These are phyloP conservation scores for Nemania sp. DNA, from an alignment of 2,329 filamentous ascomycete species.

Conservation along the genomic window DNA sequence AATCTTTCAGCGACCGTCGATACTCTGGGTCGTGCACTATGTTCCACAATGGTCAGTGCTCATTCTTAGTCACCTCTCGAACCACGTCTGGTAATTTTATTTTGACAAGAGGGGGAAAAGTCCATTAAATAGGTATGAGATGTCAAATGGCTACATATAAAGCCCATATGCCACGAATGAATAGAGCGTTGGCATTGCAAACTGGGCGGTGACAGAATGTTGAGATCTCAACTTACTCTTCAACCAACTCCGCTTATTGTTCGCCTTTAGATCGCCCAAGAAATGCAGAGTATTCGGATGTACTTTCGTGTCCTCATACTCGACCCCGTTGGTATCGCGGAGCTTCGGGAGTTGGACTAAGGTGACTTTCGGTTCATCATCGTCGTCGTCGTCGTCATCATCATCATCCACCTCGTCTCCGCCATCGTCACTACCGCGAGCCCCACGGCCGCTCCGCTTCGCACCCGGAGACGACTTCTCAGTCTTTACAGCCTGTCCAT, in stretches of 20 bases:
- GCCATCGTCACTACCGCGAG: constrained; percentile 44
- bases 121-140: not conserved
- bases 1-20: constrained; percentile 81
- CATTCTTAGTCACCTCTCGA: not conserved
- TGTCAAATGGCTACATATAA: not conserved
- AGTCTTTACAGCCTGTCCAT: constrained; percentile 8
- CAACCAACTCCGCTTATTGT: constrained; percentile 70
- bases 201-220: not conserved
- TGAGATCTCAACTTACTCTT: constrained; percentile 58
- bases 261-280: constrained; percentile 68
- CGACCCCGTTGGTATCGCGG: constrained; percentile 56
- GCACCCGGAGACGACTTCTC: constrained; percentile 10
- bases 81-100: not conserved
- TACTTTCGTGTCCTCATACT: constrained; percentile 65
- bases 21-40: constrained; percentile 84
- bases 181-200: not conserved
- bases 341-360: constrained; percentile 58
- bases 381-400: constrained; percentile 42
- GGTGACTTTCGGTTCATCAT: constrained; percentile 55
- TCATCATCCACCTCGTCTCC: constrained; percentile 40
- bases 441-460: constrained; percentile 30
- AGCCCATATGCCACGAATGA: not conserved
- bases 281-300: constrained; percentile 71
- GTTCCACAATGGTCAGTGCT: constrained; percentile 4
- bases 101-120: not conserved